Percentiles rank a stretch among this genome's conserved stretches.
Evolutionary conservation across 2,329 filamentous ascomycete genomes (phyloP).

Genomic region (Fusarium setosum): DNA sequence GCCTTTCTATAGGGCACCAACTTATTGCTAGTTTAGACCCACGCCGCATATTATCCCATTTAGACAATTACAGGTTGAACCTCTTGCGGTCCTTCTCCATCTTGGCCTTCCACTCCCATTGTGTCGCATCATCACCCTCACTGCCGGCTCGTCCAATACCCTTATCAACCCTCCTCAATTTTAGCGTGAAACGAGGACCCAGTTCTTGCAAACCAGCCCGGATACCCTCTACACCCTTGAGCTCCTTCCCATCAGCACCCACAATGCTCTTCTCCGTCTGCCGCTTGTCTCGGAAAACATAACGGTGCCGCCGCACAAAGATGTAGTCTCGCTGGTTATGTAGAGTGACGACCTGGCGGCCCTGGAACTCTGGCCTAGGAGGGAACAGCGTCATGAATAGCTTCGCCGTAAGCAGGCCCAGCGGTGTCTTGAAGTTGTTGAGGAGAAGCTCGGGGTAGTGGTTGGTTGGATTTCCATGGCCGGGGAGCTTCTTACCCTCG

Average conservation of each 20-base stretch:
- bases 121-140: slow-evolving; percentile 78
- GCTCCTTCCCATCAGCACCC: slow-evolving; percentile 82
- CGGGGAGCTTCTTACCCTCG: slow-evolving; percentile 86
- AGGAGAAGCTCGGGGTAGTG: slow-evolving; percentile 92
- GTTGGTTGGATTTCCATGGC: slow-evolving; percentile 88
- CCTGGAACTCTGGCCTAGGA: slow-evolving; percentile 82
- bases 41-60: slow-evolving; percentile 11
- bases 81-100: slow-evolving; percentile 95
- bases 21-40: slow-evolving; percentile 17
- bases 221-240: slow-evolving; percentile 87
- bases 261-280: slow-evolving; percentile 88
- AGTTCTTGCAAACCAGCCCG: slow-evolving; percentile 90
- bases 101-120: slow-evolving; percentile 96
- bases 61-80: slow-evolving; percentile 79
- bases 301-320: slow-evolving; percentile 90
- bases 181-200: slow-evolving; percentile 80
- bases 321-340: slow-evolving; percentile 98
- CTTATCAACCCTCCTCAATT: slow-evolving; percentile 90
- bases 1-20: slow-evolving; percentile 7
- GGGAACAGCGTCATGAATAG: slow-evolving; percentile 76
- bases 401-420: slow-evolving; percentile 88
- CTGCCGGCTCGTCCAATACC: slow-evolving; percentile 79
- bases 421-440: slow-evolving; percentile 93
- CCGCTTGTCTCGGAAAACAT: slow-evolving; percentile 91
- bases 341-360: slow-evolving; percentile 89